A percentile compares a stretch with the other conserved stretches of the same genome.
These are phyloP conservation scores for Phialophora chinensis DNA, from an alignment of 2,329 filamentous ascomycete species.

Conservation along the genomic window DNA sequence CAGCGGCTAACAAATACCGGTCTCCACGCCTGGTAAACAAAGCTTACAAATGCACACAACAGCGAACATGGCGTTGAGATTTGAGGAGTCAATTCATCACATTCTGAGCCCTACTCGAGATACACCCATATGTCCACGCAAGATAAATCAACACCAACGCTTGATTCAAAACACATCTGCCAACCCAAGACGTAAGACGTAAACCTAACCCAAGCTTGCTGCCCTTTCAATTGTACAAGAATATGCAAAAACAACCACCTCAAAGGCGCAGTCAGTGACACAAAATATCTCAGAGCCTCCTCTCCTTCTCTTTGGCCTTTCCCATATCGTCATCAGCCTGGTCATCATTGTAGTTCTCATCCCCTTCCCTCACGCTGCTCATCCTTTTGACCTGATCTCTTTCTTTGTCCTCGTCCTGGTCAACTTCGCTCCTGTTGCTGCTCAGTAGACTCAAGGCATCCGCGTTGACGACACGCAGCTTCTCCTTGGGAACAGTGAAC, in stretches of 20 bases:
- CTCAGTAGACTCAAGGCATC: constrained; percentile 53
- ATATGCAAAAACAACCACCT: constrained; percentile 10
- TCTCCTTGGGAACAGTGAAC: constrained; percentile 90
- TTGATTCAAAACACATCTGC: not conserved
- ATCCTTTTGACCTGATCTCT: constrained; percentile 37
- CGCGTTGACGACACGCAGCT: constrained; percentile 86
- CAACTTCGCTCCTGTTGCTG: constrained; percentile 40
- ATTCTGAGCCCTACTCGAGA: not conserved
- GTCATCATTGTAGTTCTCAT: constrained; percentile 28
- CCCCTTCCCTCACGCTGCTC: constrained; percentile 38
- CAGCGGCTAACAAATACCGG: not conserved
- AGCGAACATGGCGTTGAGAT: no score
- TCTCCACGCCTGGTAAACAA: constrained; percentile 16
- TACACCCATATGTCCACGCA: not conserved
- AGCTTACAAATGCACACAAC: constrained; percentile 30
- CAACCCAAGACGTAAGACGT: not conserved
- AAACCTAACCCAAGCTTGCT: not conserved
- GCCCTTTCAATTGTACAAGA: not conserved
- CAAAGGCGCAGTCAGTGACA: not conserved
- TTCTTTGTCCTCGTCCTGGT: constrained; percentile 35
- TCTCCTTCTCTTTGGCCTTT: constrained; percentile 26
- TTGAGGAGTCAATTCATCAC: not conserved
- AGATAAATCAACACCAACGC: not conserved
- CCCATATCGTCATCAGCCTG: constrained; percentile 25
- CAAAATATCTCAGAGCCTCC: constrained; percentile 10